phyloP scores from a whole-genome alignment of 441 rosid species.

The Pelargonium myrrhifolium region DNA sequence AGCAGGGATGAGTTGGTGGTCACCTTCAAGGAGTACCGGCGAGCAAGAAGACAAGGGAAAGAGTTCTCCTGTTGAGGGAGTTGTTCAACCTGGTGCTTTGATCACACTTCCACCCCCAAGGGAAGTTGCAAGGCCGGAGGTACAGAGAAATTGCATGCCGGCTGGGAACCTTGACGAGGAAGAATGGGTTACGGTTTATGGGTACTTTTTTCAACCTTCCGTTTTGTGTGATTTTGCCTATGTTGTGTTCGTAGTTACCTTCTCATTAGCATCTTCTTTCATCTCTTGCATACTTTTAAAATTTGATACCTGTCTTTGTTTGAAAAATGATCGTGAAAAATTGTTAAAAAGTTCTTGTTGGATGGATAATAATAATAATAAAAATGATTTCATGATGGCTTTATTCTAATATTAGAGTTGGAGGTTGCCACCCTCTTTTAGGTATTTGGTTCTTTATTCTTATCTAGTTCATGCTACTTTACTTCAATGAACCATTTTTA shows the following conservation, averaged over 20 bases:
- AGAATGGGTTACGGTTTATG: slow-evolving; percentile 97
- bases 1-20: slow-evolving; percentile 66
- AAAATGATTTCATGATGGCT: too few species aligned
- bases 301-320: too few species aligned
- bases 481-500: too few species aligned
- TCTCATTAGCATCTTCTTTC: neutral
- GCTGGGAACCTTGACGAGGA: slow-evolving; percentile 75
- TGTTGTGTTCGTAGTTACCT: neutral
- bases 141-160: slow-evolving; percentile 55
- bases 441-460: too few species aligned
- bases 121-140: slow-evolving; percentile 93
- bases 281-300: neutral
- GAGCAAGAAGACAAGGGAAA: slow-evolving; percentile 81
- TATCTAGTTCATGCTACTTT: too few species aligned
- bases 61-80: slow-evolving; percentile 87
- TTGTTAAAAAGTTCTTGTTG: too few species aligned
- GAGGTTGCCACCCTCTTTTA: too few species aligned
- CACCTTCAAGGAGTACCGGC: slow-evolving; percentile 42
- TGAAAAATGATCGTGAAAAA: too few species aligned
- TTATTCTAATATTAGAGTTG: too few species aligned
- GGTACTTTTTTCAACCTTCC: slow-evolving; percentile 35
- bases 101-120: slow-evolving; percentile 81
- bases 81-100: slow-evolving; percentile 71
- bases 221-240: neutral
- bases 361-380: too few species aligned